Conservation (phyloP, 441 rosid genomes). For the Capsella rubella region DNA sequence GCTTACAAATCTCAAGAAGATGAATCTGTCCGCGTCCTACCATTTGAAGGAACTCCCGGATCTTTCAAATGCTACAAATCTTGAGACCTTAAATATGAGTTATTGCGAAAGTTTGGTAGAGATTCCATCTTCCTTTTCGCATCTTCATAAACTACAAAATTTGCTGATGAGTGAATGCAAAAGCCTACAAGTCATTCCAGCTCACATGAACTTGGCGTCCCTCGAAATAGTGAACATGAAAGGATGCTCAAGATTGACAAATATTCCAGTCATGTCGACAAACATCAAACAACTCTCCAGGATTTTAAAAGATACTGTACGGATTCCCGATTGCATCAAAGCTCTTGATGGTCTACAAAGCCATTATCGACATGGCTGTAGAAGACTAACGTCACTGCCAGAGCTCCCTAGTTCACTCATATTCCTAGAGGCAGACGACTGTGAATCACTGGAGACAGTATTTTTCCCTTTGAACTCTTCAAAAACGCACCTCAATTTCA, state of each 20-base stretch:
- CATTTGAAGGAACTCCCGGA: no score
- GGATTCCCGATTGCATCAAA: conserved; percentile 4
- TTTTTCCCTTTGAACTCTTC: no score
- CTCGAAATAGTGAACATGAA: accelerated
- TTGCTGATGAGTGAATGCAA: accelerated
- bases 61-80: no score
- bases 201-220: background rate
- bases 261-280: background rate
- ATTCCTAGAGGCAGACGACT: no score
- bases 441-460: no score
- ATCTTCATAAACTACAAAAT: background rate
- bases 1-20: no score
- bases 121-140: conserved; percentile 26
- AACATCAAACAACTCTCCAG: background rate
- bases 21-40: no score
- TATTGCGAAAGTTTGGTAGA: conserved; percentile 30
- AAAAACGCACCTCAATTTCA: no score
- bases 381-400: conserved; percentile 18
- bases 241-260: background rate
- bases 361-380: background rate
- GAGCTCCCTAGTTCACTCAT: background rate
- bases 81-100: no score
- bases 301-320: accelerated
- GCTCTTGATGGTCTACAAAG: accelerated
- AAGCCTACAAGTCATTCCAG: conserved; percentile 16